Evolutionary conservation across 1,284 basidiomycete species (phyloP).

Genomic region (Trichosporon coremiiforme): DNA sequence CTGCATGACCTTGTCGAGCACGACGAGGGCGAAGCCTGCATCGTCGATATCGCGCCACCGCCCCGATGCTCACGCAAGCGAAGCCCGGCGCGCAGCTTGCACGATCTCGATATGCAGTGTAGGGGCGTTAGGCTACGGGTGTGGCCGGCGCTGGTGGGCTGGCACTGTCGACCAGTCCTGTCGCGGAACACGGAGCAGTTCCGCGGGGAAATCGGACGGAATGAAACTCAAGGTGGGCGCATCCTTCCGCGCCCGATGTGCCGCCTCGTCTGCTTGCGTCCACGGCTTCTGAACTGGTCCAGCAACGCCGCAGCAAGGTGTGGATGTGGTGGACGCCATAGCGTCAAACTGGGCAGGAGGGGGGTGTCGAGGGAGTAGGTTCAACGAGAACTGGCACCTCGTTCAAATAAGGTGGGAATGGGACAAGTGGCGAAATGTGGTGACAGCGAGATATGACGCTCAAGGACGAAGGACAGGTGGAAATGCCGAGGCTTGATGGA

Average conservation of each 20-base stretch:
- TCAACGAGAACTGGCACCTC: too few relatives aligned
- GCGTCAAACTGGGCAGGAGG: too few relatives aligned
- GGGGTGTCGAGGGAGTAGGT: too few relatives aligned
- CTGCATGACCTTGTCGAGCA: neutral
- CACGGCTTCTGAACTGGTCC: too few relatives aligned
- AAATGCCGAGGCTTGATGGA: too few relatives aligned
- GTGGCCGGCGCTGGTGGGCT: neutral
- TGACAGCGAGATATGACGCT: too few relatives aligned
- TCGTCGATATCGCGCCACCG: neutral
- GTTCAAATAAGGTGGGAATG: too few relatives aligned
- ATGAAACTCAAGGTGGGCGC: neutral
- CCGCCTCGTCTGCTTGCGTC: neutral
- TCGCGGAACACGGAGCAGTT: neutral
- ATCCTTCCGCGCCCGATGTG: neutral
- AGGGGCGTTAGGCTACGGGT: neutral
- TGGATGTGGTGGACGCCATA: too few relatives aligned
- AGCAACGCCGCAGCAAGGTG: too few relatives aligned
- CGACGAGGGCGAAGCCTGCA: neutral
- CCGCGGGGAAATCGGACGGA: neutral
- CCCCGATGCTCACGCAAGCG: neutral
- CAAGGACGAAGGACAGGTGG: too few relatives aligned
- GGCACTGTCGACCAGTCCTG: neutral
- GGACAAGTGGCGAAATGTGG: too few relatives aligned
- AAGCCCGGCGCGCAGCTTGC: constrained; percentile 1
- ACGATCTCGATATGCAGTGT: neutral